These are phyloP conservation scores for Wallacemonas collosoma DNA, from an alignment of 208 protist species.

Conservation along the genomic window DNA sequence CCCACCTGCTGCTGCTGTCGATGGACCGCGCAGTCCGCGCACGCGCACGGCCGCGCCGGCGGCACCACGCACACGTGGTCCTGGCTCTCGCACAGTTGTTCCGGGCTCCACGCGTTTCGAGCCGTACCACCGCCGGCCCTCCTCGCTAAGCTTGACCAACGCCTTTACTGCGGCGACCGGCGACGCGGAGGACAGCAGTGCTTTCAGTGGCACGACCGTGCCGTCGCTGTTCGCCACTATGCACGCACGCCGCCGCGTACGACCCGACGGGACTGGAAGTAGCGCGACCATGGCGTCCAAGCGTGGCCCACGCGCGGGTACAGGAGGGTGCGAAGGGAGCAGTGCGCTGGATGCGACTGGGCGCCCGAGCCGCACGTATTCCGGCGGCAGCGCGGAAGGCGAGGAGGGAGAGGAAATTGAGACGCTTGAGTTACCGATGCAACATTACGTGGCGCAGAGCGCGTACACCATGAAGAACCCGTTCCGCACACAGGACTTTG, in stretches of 20 bases:
- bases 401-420: background rate
- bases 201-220: background rate
- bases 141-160: background rate
- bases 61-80: slow-evolving; percentile 11
- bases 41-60: background rate
- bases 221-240: slow-evolving; percentile 10
- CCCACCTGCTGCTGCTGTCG: too few relatives aligned
- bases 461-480: slow-evolving; percentile 75
- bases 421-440: slow-evolving; percentile 14
- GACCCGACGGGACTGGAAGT: background rate
- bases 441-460: slow-evolving; percentile 54
- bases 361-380: background rate
- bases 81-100: slow-evolving; percentile 6
- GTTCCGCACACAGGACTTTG: slow-evolving; percentile 73
- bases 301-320: background rate
- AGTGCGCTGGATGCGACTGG: background rate
- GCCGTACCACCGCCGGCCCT: slow-evolving; percentile 1
- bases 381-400: background rate
- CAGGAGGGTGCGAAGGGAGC: too few relatives aligned
- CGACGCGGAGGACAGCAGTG: slow-evolving; percentile 1
- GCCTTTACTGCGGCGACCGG: background rate
- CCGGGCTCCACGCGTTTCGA: slow-evolving; percentile 5
- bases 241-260: background rate
- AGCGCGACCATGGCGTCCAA: background rate
- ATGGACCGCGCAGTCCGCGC: background rate